Evolutionary conservation across 306 rosid genomes (phyloP).

Genomic region (Sechiopsis laciniata): DNA sequence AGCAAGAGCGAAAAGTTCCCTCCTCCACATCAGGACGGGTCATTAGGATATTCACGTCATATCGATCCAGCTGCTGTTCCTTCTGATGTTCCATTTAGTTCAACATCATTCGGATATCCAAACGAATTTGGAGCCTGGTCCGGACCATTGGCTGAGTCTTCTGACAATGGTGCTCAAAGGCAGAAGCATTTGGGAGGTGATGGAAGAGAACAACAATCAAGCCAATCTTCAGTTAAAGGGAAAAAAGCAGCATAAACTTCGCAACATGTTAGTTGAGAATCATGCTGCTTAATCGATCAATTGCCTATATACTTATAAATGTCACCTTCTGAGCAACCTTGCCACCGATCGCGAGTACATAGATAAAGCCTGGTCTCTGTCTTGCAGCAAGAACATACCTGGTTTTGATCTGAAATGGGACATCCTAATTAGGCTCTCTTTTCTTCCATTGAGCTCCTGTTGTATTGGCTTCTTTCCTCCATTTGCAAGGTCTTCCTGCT

Average conservation of each 20-base stretch:
- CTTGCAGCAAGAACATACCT: slow-evolving; percentile 14
- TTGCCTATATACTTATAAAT: not conserved
- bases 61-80: slow-evolving; percentile 74
- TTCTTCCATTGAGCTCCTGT: not conserved
- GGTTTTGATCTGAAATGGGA: not conserved
- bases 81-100: slow-evolving; percentile 50
- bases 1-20: slow-evolving; percentile 98
- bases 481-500: not conserved
- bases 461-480: slow-evolving; percentile 2
- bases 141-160: slow-evolving; percentile 65
- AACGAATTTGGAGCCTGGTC: slow-evolving; percentile 77
- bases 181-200: slow-evolving; percentile 46
- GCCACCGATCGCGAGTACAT: not conserved
- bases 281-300: not conserved
- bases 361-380: slow-evolving; percentile 4
- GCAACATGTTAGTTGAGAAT: not conserved
- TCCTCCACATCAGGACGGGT: slow-evolving; percentile 92
- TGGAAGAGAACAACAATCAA: slow-evolving; percentile 32
- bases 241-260: slow-evolving; percentile 30
- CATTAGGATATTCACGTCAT: slow-evolving; percentile 54
- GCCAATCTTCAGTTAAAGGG: slow-evolving; percentile 42
- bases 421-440: not conserved
- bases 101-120: slow-evolving; percentile 54
- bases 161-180: slow-evolving; percentile 43
- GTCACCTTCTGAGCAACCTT: not conserved